These are phyloP conservation scores for Cucumis variabilis DNA, from an alignment of 331 rosid genomes.

Conservation along the genomic window DNA sequence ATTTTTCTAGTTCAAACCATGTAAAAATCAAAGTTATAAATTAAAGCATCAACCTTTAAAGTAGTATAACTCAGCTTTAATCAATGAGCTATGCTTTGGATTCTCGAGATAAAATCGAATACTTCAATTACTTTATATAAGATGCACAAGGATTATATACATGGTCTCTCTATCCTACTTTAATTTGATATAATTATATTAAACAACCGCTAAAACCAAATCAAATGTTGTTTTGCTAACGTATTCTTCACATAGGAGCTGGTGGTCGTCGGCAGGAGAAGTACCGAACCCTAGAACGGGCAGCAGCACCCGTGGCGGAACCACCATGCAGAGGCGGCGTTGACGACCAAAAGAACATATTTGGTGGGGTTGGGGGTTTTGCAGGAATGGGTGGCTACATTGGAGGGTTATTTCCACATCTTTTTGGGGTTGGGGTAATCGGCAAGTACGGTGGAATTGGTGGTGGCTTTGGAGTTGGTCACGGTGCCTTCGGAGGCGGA, in stretches of 20 bases:
- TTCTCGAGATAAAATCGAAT: not conserved
- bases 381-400: constrained; percentile 59
- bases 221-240: not conserved
- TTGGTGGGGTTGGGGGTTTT: constrained; percentile 73
- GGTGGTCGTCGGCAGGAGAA: not conserved
- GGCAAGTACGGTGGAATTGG: constrained; percentile 43
- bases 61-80: not conserved
- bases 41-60: no score
- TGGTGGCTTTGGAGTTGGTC: constrained; percentile 41
- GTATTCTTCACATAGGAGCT: not conserved
- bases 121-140: no score
- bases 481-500: constrained; percentile 33
- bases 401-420: constrained; percentile 27
- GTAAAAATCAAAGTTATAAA: not conserved
- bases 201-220: not conserved
- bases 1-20: not conserved
- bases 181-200: no score
- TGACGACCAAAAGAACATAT: constrained; percentile 63
- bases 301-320: constrained; percentile 48
- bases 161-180: not conserved
- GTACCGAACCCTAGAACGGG: constrained; percentile 41
- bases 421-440: constrained; percentile 44
- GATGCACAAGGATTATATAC: no score
- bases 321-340: constrained; percentile 29
- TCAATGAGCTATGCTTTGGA: no score